Base-by-base conservation (phyloP, 371 early-diverging fungal genomes). In the Mortierella sp. region DNA sequence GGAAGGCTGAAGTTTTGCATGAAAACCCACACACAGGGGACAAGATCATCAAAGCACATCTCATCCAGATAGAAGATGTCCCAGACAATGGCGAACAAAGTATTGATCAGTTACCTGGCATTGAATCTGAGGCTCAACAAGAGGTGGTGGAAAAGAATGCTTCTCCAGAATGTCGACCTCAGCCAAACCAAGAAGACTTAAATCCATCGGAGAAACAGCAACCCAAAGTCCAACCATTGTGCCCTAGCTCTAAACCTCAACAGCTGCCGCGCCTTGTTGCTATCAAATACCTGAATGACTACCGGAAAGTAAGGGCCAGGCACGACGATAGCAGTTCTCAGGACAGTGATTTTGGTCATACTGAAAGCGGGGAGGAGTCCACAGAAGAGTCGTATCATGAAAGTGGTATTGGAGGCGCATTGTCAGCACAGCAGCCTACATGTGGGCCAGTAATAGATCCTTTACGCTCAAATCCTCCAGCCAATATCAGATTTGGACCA, bases 1-100 rank as follows among this genome's bases (percentile, higher is more conserved):
- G 57, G 2, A 62, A 58, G 7, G 15, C 60, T 28, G 66, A 68
- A 51, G 58, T 66, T 16, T 51, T 79, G 14, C 73, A 79, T 19
- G 79, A 79, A 64, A 72, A 79, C 57, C 79, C 79, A 0, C 72
- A 72, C 57, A 79, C 79, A 7, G 79, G 79, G 16, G 79, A 79
- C 67, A 79, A 56, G 64, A 79, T 79, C 43, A 63, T 60, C 18
- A 69, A 72, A 48, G 73, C 79, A 15, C 23, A 61, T 46, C 48
- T 72, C 23, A 14, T 71, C 29, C 63, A 28, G 1, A 28, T 71
- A 15, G 61, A 72, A 15, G 61, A 72, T 5, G 55, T 59, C 37
- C 37, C 37, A 37, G 37, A 37, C 37, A 37, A 9, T 9, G 37
- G 37, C 37, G 37, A 37, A 3, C 37, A 37, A 37, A 37, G 37